phyloP scores from a whole-genome alignment of 306 rosid genomes.

The Malus fusca region DNA sequence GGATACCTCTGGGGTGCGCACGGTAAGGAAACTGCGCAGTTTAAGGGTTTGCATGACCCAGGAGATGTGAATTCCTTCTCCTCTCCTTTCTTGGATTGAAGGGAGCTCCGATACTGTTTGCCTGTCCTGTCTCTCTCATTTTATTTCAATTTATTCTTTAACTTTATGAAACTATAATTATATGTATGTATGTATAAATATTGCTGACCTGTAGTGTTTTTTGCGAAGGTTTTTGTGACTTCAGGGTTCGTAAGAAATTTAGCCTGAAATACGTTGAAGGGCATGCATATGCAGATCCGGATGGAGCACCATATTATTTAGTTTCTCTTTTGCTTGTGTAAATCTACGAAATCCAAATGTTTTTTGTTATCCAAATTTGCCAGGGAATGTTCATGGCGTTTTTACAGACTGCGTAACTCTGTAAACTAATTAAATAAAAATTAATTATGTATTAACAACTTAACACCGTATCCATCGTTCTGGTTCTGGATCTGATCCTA shows the following conservation, averaged over 20 bases:
- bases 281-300: neutral
- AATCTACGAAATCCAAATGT: neutral
- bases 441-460: neutral
- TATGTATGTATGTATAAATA: neutral
- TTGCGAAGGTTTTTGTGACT: neutral
- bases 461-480: neutral
- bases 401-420: neutral
- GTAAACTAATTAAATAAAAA: neutral
- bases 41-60: conserved; percentile 37
- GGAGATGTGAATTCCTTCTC: conserved; percentile 33
- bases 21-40: conserved; percentile 3
- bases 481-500: neutral
- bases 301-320: neutral
- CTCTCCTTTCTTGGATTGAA: conserved; percentile 37
- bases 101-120: conserved; percentile 25
- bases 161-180: neutral
- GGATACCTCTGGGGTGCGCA: conserved; percentile 35
- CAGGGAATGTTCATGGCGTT: neutral
- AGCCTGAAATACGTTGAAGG: neutral
- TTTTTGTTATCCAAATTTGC: neutral
- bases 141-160: neutral
- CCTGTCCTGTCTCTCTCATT: neutral
- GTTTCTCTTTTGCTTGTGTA: neutral
- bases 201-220: neutral
- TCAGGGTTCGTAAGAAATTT: neutral